These are phyloP conservation scores for Coleophoma crateriformis DNA, from an alignment of 2,329 filamentous ascomycete genomes.

Conservation along the genomic window DNA sequence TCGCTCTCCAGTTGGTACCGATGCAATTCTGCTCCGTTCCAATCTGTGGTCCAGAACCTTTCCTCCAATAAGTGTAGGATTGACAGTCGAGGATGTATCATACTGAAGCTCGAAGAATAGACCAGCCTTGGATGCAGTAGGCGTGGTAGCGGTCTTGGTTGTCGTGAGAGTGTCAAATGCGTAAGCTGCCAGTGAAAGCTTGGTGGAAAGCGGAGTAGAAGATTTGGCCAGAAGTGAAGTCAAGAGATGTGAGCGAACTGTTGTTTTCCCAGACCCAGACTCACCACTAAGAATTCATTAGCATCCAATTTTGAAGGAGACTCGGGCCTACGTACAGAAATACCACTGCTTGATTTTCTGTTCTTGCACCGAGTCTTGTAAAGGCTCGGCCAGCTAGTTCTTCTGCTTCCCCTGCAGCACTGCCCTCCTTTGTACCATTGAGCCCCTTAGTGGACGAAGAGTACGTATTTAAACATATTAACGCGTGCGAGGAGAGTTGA, in stretches of 20 bases:
- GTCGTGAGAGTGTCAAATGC: conserved; percentile 95
- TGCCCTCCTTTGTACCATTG: conserved; percentile 87
- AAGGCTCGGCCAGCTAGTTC: conserved; percentile 85
- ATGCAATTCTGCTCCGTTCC: conserved; percentile 84
- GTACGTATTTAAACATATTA: conserved; percentile 93
- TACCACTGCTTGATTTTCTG: conserved; percentile 87
- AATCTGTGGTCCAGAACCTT: conserved; percentile 92
- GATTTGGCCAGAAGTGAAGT: conserved; percentile 83
- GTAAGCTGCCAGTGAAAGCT: conserved; percentile 88
- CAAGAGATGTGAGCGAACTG: conserved; percentile 81
- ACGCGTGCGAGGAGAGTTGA: conserved; percentile 81
- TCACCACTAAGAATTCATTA: conserved; percentile 62
- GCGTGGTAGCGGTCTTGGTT: conserved; percentile 93
- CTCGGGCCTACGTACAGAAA: conserved; percentile 67
- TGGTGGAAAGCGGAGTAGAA: conserved; percentile 86
- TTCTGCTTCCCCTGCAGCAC: conserved; percentile 86
- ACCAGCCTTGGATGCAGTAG: conserved; percentile 91
- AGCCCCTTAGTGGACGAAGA: conserved; percentile 81
- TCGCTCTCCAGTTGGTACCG: conserved; percentile 90
- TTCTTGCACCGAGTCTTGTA: conserved; percentile 76
- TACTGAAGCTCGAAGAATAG: conserved; percentile 97
- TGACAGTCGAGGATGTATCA: conserved; percentile 78
- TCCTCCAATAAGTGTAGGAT: conserved; percentile 84
- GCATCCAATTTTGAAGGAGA: conserved; percentile 9
- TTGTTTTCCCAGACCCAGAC: conserved; percentile 94